These are phyloP conservation scores for Hysterangium stoloniferum DNA, from an alignment of 768 basidiomycete genomes.

Conservation along the genomic window DNA sequence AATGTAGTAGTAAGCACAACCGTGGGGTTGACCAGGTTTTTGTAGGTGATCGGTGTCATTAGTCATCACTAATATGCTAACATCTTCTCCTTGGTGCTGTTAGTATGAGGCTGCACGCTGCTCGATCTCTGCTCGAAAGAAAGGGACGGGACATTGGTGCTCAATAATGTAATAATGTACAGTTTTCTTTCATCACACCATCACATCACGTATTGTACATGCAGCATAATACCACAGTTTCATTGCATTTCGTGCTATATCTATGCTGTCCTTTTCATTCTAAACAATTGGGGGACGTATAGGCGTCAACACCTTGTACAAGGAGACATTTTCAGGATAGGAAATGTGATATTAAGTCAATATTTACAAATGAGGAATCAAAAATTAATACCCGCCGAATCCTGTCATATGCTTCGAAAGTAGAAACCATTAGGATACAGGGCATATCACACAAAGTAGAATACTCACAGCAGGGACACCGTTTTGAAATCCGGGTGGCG, in stretches of 20 bases:
- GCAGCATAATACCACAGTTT: conserved; percentile 5
- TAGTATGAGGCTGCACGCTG: conserved; percentile 78
- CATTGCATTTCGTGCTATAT: background rate
- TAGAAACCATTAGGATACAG: conserved; percentile 4
- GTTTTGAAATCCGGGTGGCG: conserved; percentile 46
- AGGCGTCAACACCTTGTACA: too few relatives aligned
- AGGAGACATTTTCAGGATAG: background rate
- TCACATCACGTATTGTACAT: background rate
- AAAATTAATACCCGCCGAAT: conserved; percentile 37
- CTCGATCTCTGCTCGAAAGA: conserved; percentile 67
- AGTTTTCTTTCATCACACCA: background rate
- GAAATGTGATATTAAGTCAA: conserved; percentile 3
- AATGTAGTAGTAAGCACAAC: conserved; percentile 97
- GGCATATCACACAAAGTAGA: conserved; percentile 3
- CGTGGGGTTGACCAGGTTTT: conserved; percentile 92
- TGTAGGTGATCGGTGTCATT: conserved; percentile 1
- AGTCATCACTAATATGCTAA: background rate
- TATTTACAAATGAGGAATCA: conserved; percentile 4
- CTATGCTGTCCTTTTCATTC: too few relatives aligned
- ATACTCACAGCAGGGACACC: conserved; percentile 56
- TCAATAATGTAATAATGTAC: conserved; percentile 1
- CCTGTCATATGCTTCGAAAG: conserved; percentile 52
- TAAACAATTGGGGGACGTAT: too few relatives aligned
- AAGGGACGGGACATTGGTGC: conserved; percentile 36
- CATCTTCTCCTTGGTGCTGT: background rate